phyloP scores from a whole-genome alignment of 169 alveolate species.

The Eimeria zaria region DNA sequence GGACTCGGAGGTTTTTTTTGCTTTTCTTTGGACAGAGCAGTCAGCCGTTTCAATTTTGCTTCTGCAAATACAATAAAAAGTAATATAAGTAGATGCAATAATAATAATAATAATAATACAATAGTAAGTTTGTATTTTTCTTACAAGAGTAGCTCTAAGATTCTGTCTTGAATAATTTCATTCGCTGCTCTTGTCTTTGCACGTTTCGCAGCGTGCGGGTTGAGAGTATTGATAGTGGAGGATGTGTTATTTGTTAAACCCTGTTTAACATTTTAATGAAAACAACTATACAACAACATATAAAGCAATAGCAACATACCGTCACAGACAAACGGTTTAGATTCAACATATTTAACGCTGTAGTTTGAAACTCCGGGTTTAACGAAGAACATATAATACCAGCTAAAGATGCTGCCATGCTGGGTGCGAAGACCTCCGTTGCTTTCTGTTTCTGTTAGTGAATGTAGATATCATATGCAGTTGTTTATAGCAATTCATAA shows the following conservation, averaged over 20 bases:
- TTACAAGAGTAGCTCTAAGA: slow-evolving; percentile 18
- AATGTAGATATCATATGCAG: neutral
- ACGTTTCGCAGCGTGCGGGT: neutral
- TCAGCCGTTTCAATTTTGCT: neutral
- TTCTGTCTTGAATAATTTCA: neutral
- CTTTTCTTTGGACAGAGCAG: neutral
- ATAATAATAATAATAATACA: neutral
- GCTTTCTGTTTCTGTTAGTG: neutral
- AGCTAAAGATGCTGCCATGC: slow-evolving; percentile 19
- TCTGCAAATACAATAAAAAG: neutral
- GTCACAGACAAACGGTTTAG: neutral
- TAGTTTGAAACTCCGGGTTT: neutral
- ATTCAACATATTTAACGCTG: neutral
- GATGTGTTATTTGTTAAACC: neutral
- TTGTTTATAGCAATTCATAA: neutral
- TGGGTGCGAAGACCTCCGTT: slow-evolving; percentile 14
- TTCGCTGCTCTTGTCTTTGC: slow-evolving; percentile 29
- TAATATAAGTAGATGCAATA: neutral
- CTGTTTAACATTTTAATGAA: neutral
- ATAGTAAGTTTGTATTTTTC: neutral
- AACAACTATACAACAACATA: neutral
- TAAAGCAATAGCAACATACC: neutral
- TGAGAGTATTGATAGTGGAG: neutral
- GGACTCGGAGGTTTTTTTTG: neutral
- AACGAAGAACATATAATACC: neutral